A percentile compares a stretch with the other conserved stretches of the same genome.
These are phyloP conservation scores for Megacollybia platyphylla DNA, from an alignment of 1,284 basidiomycete genomes.

Conservation along the genomic window DNA sequence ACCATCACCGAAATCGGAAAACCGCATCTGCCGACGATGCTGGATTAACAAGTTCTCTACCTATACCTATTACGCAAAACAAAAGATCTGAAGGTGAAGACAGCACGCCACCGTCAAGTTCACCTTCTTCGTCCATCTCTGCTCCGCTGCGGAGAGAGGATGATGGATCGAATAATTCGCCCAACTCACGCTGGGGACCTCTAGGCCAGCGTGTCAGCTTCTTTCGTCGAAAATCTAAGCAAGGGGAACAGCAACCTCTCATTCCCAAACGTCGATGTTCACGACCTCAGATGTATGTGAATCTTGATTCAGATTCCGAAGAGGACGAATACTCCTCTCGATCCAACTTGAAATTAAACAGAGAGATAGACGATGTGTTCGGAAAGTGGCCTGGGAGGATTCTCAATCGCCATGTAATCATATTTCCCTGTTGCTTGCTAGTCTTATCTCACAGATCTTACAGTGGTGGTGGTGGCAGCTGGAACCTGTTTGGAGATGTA, in stretches of 20 bases:
- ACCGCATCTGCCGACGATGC: not conserved
- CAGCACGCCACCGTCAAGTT: conserved; percentile 31
- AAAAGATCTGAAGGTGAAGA: conserved; percentile 7
- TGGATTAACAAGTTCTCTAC: not conserved
- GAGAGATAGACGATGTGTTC: conserved; percentile 35
- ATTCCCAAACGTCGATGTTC: conserved; percentile 2
- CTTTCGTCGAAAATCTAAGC: conserved; percentile 8
- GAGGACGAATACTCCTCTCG: not conserved
- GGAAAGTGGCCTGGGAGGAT: conserved; percentile 57
- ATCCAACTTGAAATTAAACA: conserved; percentile 20
- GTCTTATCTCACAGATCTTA: conserved; percentile 4
- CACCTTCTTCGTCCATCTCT: conserved; percentile 61
- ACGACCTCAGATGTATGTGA: conserved; percentile 2
- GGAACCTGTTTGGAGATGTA: conserved; percentile 47
- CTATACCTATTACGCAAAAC: not conserved
- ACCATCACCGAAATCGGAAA: conserved; percentile 2
- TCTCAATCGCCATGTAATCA: conserved; percentile 53
- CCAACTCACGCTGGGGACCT: conserved; percentile 38
- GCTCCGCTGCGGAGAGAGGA: conserved; percentile 49
- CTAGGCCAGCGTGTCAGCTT: conserved; percentile 41
- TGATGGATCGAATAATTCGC: conserved; percentile 23
- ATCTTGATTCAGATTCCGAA: not conserved
- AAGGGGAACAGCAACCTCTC: not conserved
- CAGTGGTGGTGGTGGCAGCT: conserved; percentile 76
- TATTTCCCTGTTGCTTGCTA: conserved; percentile 5